These are phyloP conservation scores for Catharanthus roseus DNA, from an alignment of 257 asterid genomes.

Conservation along the genomic window DNA sequence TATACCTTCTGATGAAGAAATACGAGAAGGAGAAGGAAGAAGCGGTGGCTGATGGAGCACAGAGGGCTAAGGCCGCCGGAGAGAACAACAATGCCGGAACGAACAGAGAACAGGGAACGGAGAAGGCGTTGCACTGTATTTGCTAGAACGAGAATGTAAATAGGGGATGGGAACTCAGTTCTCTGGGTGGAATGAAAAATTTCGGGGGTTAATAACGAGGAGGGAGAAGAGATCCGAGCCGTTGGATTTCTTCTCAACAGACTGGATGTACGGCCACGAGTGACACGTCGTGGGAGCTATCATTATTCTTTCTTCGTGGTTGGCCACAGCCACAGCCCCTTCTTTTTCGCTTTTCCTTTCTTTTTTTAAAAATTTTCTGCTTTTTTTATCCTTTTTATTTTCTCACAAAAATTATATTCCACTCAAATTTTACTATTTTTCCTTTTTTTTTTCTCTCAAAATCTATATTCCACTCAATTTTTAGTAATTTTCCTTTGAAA, in stretches of 20 bases:
- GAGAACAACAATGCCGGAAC: not conserved
- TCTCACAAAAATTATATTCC: not conserved
- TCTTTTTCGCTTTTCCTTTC: conserved; percentile 24
- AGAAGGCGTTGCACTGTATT: not conserved
- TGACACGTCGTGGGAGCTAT: conserved; percentile 27
- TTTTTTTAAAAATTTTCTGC: not conserved
- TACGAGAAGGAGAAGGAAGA: not conserved
- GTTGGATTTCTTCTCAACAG: conserved; percentile 20
- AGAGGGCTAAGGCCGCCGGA: not conserved
- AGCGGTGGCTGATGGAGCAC: not conserved
- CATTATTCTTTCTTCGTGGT: conserved; percentile 22
- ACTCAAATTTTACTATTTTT: too few species aligned
- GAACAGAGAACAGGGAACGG: not conserved
- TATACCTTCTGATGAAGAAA: conserved; percentile 2
- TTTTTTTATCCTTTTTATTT: not conserved
- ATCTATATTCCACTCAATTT: too few species aligned
- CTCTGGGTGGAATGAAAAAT: conserved; percentile 1
- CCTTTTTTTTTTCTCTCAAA: too few species aligned
- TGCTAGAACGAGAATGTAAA: not conserved
- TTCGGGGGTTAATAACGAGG: conserved; percentile 20
- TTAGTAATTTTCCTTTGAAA: too few species aligned
- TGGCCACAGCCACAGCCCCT: conserved; percentile 21
- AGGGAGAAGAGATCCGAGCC: conserved; percentile 16
- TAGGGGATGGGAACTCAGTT: conserved; percentile 5
- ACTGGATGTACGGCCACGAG: conserved; percentile 21